Percentiles rank a stretch among this genome's conserved stretches.
phyloP scores from a whole-genome alignment of 2,329 filamentous ascomycete genomes.

The Lachnellula arida region DNA sequence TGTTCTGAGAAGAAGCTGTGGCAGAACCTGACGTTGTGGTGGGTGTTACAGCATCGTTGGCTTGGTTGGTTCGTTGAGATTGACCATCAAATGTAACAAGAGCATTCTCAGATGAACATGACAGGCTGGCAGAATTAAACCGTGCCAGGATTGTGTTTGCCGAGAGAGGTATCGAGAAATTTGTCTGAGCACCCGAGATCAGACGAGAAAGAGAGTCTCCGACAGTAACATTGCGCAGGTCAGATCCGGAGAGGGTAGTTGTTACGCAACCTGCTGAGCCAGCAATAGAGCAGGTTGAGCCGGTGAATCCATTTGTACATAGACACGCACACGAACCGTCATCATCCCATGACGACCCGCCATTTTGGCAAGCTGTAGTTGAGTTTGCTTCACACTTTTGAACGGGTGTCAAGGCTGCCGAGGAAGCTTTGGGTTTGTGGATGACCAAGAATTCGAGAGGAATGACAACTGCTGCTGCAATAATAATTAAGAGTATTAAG shows the following conservation, averaged over 20 bases:
- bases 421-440: conserved; percentile 38
- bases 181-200: conserved; percentile 56
- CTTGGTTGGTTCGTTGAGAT: conserved; percentile 18
- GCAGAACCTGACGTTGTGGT: conserved; percentile 7
- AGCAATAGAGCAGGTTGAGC: conserved; percentile 49
- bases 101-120: conserved; percentile 80
- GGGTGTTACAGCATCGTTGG: conserved; percentile 13
- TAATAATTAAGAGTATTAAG: conserved; percentile 63
- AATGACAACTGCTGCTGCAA: conserved; percentile 77
- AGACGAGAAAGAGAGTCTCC: conserved; percentile 75
- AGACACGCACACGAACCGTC: conserved; percentile 74
- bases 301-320: conserved; percentile 83
- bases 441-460: conserved; percentile 65
- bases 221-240: conserved; percentile 65
- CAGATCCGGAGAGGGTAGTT: conserved; percentile 36
- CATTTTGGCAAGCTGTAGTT: conserved; percentile 63
- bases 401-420: conserved; percentile 8
- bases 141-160: conserved; percentile 65
- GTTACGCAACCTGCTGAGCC: conserved; percentile 53
- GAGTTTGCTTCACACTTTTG: conserved; percentile 53
- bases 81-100: conserved; percentile 75
- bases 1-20: not conserved
- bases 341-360: conserved; percentile 69
- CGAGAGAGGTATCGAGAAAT: conserved; percentile 74
- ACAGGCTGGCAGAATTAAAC: conserved; percentile 70